These are phyloP conservation scores for Phytopythium ostracodes DNA, from an alignment of 352 stramenopile species.

Conservation along the genomic window DNA sequence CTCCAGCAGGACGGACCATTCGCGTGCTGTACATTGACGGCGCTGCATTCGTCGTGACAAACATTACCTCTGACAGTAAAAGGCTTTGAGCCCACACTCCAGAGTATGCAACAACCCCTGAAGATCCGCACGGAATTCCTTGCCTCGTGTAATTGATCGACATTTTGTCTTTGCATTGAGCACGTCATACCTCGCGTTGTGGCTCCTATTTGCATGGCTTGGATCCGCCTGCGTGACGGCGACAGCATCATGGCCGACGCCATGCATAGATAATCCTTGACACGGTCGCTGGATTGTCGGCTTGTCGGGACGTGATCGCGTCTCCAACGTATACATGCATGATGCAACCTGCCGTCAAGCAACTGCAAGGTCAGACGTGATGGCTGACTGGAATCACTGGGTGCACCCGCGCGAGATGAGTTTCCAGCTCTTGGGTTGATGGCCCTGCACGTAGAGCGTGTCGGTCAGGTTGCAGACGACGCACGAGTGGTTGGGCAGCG, in stretches of 20 bases:
- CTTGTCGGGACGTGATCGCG: too few species aligned
- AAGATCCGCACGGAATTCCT: too few species aligned
- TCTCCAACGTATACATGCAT: background rate
- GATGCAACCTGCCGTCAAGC: too few species aligned
- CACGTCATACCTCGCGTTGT: background rate
- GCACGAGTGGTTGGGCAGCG: slow-evolving; percentile 68
- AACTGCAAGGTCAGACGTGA: background rate
- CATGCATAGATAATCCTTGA: too few species aligned
- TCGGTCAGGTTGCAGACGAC: slow-evolving; percentile 66
- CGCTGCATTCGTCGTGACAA: background rate
- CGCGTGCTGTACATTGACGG: background rate
- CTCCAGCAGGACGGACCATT: too few species aligned
- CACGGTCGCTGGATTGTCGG: too few species aligned
- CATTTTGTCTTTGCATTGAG: background rate
- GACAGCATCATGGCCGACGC: background rate
- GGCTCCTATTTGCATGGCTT: background rate
- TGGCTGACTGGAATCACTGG: slow-evolving; percentile 18
- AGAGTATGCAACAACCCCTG: too few species aligned
- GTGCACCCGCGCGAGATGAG: slow-evolving; percentile 56
- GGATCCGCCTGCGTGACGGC: background rate
- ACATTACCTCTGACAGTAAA: too few species aligned
- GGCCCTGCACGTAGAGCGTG: slow-evolving; percentile 49
- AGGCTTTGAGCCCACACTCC: too few species aligned
- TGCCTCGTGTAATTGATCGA: too few species aligned
- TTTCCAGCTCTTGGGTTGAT: slow-evolving; percentile 43